Conservation (phyloP, 2,329 filamentous ascomycete genomes). For the Thielaviopsis punctulata region DNA sequence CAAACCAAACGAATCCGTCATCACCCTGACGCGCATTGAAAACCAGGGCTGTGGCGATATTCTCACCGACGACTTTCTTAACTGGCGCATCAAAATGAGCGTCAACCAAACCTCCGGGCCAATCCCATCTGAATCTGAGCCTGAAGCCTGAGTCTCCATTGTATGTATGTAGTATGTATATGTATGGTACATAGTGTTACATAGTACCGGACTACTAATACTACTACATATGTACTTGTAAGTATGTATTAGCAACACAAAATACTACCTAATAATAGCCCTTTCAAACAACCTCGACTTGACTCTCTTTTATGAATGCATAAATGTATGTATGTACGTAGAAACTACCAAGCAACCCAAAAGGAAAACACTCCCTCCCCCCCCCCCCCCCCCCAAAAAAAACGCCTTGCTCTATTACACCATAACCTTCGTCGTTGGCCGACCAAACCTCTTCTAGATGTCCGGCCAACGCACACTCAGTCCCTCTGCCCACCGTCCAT, state of each 20-base stretch:
- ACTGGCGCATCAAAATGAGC: slow-evolving; percentile 44
- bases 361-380: no score
- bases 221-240: no score
- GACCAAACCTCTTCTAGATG: slow-evolving; percentile 14
- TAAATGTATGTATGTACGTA: neutral
- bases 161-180: neutral
- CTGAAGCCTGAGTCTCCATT: no score
- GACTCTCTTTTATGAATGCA: no score
- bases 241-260: no score
- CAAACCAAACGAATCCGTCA: slow-evolving; percentile 39
- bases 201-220: no score
- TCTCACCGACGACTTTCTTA: slow-evolving; percentile 58
- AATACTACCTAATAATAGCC: no score
- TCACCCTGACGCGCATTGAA: slow-evolving; percentile 60
- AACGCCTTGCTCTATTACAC: neutral
- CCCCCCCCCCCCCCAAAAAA: no score
- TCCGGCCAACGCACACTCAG: slow-evolving; percentile 53
- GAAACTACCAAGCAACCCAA: neutral
- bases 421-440: neutral
- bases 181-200: no score
- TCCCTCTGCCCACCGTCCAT: slow-evolving; percentile 77
- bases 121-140: neutral
- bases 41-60: slow-evolving; percentile 62
- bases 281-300: no score
- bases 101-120: slow-evolving; percentile 7